These are phyloP conservation scores for Trametes cinnabarina DNA, from an alignment of 768 basidiomycete species.

Conservation along the genomic window DNA sequence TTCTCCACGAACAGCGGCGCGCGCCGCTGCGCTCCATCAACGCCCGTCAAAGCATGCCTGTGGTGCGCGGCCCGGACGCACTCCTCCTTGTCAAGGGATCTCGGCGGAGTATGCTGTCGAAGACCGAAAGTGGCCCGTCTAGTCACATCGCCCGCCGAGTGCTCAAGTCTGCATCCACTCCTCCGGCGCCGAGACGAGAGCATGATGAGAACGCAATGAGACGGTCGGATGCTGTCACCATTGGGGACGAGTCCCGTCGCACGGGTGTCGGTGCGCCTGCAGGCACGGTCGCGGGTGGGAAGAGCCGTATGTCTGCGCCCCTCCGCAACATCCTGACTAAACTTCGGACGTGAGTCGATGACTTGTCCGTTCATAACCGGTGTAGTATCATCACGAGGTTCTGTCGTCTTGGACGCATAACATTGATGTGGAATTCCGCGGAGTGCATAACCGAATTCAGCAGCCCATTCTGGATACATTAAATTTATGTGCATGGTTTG, in stretches of 20 bases:
- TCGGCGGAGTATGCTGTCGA: not conserved
- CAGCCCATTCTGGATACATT: no score
- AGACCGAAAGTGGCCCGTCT: slow-evolving; percentile 8
- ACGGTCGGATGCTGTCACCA: slow-evolving; percentile 5
- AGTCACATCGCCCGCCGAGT: slow-evolving; percentile 12
- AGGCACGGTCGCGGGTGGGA: not conserved
- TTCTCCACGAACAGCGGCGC: slow-evolving; percentile 15
- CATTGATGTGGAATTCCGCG: no score
- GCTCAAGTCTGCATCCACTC: slow-evolving; percentile 10
- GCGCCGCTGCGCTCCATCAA: slow-evolving; percentile 20
- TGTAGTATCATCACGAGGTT: not conserved
- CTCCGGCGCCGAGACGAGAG: slow-evolving; percentile 5
- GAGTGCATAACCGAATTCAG: no score
- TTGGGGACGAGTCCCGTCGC: not conserved
- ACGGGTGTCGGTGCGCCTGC: not conserved
- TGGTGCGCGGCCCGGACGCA: slow-evolving; percentile 6
- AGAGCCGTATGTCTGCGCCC: slow-evolving; percentile 25
- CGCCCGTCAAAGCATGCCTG: slow-evolving; percentile 18
- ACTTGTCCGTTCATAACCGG: not conserved
- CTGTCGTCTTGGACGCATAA: no score
- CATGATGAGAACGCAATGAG: slow-evolving; percentile 11
- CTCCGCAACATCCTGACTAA: slow-evolving; percentile 27
- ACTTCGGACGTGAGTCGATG: slow-evolving; percentile 16
- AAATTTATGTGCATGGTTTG: no score
- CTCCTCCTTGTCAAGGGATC: not conserved